Conservation (phyloP, 2,329 filamentous ascomycete genomes). For the Huntiella abstrusa region DNA sequence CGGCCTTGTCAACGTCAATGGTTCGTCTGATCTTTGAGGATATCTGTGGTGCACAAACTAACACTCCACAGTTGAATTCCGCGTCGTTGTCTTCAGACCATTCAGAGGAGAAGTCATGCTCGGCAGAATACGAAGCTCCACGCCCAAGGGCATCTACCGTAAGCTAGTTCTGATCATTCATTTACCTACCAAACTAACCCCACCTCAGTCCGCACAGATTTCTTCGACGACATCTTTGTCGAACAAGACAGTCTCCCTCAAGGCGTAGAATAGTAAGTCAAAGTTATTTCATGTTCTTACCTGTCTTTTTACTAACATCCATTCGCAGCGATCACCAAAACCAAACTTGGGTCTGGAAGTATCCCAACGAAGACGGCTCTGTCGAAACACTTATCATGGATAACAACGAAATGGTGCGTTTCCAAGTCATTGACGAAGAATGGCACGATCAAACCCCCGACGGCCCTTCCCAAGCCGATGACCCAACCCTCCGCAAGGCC, state of each 20-base stretch:
- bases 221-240: constrained; percentile 85
- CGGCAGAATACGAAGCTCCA: constrained; percentile 62
- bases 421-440: constrained; percentile 69
- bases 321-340: constrained; percentile 46
- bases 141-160: constrained; percentile 53
- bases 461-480: constrained; percentile 42
- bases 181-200: constrained; percentile 4
- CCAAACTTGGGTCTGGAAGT: constrained; percentile 69
- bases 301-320: constrained; percentile 16
- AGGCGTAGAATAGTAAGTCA: constrained; percentile 53
- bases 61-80: constrained; percentile 56
- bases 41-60: neutral
- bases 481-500: constrained; percentile 42
- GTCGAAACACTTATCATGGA: constrained; percentile 63
- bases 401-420: constrained; percentile 70
- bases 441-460: constrained; percentile 79
- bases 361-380: constrained; percentile 30
- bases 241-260: constrained; percentile 55
- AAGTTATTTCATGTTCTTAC: neutral
- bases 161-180: constrained; percentile 14
- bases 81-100: constrained; percentile 80
- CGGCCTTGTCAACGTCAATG: constrained; percentile 85
- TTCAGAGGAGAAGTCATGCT: constrained; percentile 88
- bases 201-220: constrained; percentile 49
- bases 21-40: constrained; percentile 25